Base-by-base conservation (phyloP, 176 grass and related monocot genomes). In the Cenchrus americanus region DNA sequence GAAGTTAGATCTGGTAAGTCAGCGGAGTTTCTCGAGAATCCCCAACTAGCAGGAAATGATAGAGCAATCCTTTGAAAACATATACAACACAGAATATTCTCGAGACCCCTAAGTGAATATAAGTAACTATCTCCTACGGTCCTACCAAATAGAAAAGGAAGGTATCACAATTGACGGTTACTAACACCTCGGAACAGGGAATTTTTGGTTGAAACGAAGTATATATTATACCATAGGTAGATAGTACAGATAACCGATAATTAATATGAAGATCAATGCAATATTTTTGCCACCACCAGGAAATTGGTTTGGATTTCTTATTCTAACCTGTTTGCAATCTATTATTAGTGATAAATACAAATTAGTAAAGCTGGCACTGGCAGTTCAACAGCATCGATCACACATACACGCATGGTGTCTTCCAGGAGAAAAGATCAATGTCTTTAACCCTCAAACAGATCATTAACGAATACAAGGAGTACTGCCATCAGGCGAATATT, bases 291-390 rank as follows among this genome's bases (percentile, higher is more conserved):
- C 10, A 17, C 3, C 5, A 10, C 22, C 8, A 52, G 44, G 30
- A 63, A 21, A 48, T 48, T 86, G 75, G 32, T 68, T 30, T 43
- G 47, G 21, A 63, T 86, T 79, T 43, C 65, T 23, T 78, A 85
- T 60, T 78, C 53, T 62, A 78, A n/a, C 47, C 6, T 80, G 71
- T 44, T 64, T 80, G 63, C 13, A 60, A 73, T 54, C 17, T 63
- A 80, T 15, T 55, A 11, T 5, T 54, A 37, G 26, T 21, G 34
- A 50, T 52, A 66, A 46, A 32, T 53, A 81, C 43, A 71, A 70
- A 62, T 34, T 76, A 70, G 42, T 22, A 77, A 68, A 82, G 8
- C 22, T 70, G 73, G 13, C 3, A 62, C 22, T 70, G 73, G 13
- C 3, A 62, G 44, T 63, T 42, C 64, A 77, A 67, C 63, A 62